Evolutionary conservation across 2,329 filamentous ascomycete species (phyloP).

Genomic region (Ophiostoma sp.): DNA sequence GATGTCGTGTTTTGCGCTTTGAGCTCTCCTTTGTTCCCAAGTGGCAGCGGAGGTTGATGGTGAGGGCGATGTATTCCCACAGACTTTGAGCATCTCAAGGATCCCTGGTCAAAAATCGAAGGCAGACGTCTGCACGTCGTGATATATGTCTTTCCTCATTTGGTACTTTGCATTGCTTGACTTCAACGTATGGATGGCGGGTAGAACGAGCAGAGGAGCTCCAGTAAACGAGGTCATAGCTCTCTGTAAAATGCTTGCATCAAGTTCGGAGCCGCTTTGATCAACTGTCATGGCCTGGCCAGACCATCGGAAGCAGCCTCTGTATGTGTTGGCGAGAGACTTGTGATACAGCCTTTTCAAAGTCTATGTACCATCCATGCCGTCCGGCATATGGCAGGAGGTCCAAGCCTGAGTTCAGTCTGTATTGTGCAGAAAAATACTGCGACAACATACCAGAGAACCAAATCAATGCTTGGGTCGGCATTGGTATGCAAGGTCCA

Average conservation of each 20-base stretch:
- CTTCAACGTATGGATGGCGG: not conserved
- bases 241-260: not conserved
- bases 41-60: too few relatives aligned
- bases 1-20: not conserved
- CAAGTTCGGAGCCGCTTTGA: not conserved
- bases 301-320: not conserved
- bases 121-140: not conserved
- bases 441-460: not conserved
- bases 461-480: not conserved
- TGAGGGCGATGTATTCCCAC: not conserved
- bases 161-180: too few relatives aligned
- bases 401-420: not conserved
- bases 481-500: conserved; percentile 23
- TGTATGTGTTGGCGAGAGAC: not conserved
- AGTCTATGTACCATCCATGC: not conserved
- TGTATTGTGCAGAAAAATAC: not conserved
- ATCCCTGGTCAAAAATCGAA: not conserved
- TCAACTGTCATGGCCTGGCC: not conserved
- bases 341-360: not conserved
- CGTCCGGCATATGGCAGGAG: not conserved
- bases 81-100: not conserved
- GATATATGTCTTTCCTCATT: not conserved
- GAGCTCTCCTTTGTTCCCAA: not conserved
- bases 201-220: too few relatives aligned
- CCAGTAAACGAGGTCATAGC: conserved; percentile 2